phyloP scores from a whole-genome alignment of 2,329 filamentous ascomycete species.

The Aspergillus novofumigatus region DNA sequence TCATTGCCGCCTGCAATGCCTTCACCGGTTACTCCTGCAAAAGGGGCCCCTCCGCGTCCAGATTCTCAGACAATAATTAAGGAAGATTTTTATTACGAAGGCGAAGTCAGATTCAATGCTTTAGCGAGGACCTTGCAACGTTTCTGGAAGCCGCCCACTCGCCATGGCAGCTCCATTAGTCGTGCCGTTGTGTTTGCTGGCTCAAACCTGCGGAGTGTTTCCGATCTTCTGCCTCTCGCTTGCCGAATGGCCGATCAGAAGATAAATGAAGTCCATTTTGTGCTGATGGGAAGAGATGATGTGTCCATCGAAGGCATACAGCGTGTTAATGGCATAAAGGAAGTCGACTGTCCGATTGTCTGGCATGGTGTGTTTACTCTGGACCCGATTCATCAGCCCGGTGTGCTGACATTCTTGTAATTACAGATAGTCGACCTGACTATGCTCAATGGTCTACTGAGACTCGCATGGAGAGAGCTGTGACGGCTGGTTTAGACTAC shows the following conservation, averaged over 20 bases:
- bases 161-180: slow-evolving; percentile 57
- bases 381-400: slow-evolving; percentile 3
- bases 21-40: slow-evolving; percentile 5
- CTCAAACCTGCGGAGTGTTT: slow-evolving; percentile 67
- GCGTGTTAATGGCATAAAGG: slow-evolving; percentile 73
- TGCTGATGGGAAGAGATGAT: slow-evolving; percentile 68
- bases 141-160: slow-evolving; percentile 53
- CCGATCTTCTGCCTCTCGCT: slow-evolving; percentile 71
- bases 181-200: slow-evolving; percentile 67
- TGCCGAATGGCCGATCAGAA: slow-evolving; percentile 75
- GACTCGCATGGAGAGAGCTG: slow-evolving; percentile 61
- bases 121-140: slow-evolving; percentile 62
- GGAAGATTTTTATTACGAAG: slow-evolving; percentile 56
- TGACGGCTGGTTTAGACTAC: slow-evolving; percentile 64
- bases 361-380: slow-evolving; percentile 52
- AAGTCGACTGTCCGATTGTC: slow-evolving; percentile 59
- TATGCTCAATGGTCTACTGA: slow-evolving; percentile 66
- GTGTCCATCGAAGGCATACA: slow-evolving; percentile 66
- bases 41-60: slow-evolving; percentile 11
- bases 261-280: slow-evolving; percentile 75
- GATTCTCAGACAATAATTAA: slow-evolving; percentile 17
- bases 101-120: slow-evolving; percentile 63
- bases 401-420: slow-evolving; percentile 2
- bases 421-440: slow-evolving; percentile 67
- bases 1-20: slow-evolving; percentile 6